Base-by-base conservation (phyloP, 805 yeast genomes). In the Ogataea corticis region DNA sequence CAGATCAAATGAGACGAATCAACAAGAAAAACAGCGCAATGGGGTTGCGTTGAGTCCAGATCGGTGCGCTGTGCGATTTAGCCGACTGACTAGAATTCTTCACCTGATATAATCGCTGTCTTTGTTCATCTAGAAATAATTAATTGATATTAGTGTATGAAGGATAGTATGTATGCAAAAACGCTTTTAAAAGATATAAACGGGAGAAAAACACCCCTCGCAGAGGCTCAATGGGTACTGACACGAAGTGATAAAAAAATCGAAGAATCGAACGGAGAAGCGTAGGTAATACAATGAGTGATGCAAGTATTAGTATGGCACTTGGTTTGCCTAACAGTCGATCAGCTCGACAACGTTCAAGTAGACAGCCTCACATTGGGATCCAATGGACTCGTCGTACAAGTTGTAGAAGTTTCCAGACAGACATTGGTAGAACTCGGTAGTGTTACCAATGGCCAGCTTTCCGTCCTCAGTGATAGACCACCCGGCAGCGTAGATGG, bases 371-470 rank as follows among this genome's bases (percentile, higher is more conserved):
- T 61, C 51, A 67, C 80, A 76, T 57, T 73, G 77, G 34, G 54
- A 63, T 36, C 76, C 78, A 49, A 71, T 63, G 43, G 67, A 59
- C 62, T 75, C 66, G 57, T 75, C 79, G 64, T 77, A 77, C 63
- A 77, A 68, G 72, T 77, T 77, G 77, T 73, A 76, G 74, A 77
- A 77, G 57, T 66, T 68, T 50, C 82, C 82, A n/a, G 81, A 75
- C 54, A 66, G 57, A 65, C 82, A 77, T 63, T 75, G 77, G 75
- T 72, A 77, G 73, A 77, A 77, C 30, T 66, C 65, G 39, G 73
- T 68, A 42, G 57, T 58, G 64, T 68, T 62, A 63, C 82, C 82
- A 54, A 77, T 64, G 36, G 80, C 80, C 56, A 77, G 75, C 61
- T 66, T 63, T 36, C 70, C 75, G 30, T 69, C 75, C 36, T 63